phyloP scores from a whole-genome alignment of 1,139 yeast genomes.

The Kodamaea suecica region DNA sequence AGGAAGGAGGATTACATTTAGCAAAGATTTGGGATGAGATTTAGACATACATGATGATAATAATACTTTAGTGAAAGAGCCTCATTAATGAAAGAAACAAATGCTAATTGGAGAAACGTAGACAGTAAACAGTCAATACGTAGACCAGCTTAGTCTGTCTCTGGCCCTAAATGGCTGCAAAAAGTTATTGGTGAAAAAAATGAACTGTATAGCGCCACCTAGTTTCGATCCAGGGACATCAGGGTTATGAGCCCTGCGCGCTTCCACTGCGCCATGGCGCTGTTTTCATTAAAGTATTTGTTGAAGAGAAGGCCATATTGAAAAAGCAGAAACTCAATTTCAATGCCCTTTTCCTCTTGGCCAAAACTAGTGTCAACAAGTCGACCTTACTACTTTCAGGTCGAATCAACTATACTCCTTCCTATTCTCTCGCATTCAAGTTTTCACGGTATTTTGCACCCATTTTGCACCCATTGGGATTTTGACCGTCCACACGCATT shows the following conservation, averaged over 20 bases:
- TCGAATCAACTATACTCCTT: too few species aligned
- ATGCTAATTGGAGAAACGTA: too few species aligned
- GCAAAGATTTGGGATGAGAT: constrained; percentile 21
- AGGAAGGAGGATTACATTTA: constrained; percentile 20
- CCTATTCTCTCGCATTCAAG: too few species aligned
- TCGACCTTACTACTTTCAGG: too few species aligned
- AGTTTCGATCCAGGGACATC: constrained; percentile 99
- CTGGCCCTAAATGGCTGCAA: constrained; percentile 10
- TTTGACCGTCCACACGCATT: too few species aligned
- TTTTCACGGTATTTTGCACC: too few species aligned
- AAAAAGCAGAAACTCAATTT: too few species aligned
- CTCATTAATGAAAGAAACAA: too few species aligned
- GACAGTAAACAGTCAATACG: neutral
- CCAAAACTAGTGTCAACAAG: too few species aligned
- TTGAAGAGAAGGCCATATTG: constrained; percentile 1
- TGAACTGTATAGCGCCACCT: constrained; percentile 74
- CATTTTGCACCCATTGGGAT: too few species aligned
- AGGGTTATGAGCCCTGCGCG: constrained; percentile 99
- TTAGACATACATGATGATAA: constrained; percentile 2
- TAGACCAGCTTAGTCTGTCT: too few species aligned
- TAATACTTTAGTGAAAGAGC: neutral
- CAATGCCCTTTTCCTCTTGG: too few species aligned
- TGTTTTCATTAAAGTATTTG: constrained; percentile 14
- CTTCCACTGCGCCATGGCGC: constrained; percentile 99
- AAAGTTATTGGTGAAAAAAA: constrained; percentile 9